Evolutionary conservation across 352 stramenopile species (phyloP).

Genomic region (Plasmopara halstedii): DNA sequence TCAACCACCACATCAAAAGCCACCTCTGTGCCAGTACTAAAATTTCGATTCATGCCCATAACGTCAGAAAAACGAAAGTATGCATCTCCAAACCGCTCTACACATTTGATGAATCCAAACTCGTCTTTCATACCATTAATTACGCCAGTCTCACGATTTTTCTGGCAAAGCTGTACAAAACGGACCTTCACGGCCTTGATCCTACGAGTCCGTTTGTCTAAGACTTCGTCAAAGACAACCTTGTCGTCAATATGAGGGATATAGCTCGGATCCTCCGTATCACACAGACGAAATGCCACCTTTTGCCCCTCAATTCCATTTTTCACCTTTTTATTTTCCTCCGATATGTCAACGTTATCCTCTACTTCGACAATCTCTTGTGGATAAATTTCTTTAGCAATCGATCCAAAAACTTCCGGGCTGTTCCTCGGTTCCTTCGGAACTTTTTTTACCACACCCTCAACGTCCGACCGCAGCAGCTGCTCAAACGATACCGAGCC

Average conservation of each 20-base stretch:
- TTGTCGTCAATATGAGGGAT: conserved; percentile 46
- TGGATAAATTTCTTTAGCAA: conserved; percentile 11
- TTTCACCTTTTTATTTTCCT: conserved; percentile 36
- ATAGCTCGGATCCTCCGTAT: conserved; percentile 62
- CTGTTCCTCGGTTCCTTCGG: conserved; percentile 61
- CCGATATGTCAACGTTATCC: conserved; percentile 21
- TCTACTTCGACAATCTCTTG: conserved; percentile 7
- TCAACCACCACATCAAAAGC: conserved; percentile 59
- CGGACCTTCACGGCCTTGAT: conserved; percentile 57
- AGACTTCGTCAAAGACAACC: conserved; percentile 57
- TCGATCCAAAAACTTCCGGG: conserved; percentile 49
- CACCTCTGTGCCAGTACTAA: conserved; percentile 51
- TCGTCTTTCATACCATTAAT: conserved; percentile 71
- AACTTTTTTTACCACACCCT: conserved; percentile 50
- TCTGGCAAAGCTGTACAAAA: conserved; percentile 48
- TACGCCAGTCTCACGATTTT: conserved; percentile 57
- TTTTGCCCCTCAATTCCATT: too few species aligned
- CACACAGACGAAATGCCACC: conserved; percentile 47
- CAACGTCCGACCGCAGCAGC: conserved; percentile 41
- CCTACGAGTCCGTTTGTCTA: conserved; percentile 60
- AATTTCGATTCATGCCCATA: conserved; percentile 41
- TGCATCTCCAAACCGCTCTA: conserved; percentile 49
- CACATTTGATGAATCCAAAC: conserved; percentile 80
- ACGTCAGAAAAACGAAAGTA: conserved; percentile 79
- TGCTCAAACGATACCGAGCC: conserved; percentile 63